phyloP scores from a whole-genome alignment of 192 early-diverging fungal species.

The Podila horticola region DNA sequence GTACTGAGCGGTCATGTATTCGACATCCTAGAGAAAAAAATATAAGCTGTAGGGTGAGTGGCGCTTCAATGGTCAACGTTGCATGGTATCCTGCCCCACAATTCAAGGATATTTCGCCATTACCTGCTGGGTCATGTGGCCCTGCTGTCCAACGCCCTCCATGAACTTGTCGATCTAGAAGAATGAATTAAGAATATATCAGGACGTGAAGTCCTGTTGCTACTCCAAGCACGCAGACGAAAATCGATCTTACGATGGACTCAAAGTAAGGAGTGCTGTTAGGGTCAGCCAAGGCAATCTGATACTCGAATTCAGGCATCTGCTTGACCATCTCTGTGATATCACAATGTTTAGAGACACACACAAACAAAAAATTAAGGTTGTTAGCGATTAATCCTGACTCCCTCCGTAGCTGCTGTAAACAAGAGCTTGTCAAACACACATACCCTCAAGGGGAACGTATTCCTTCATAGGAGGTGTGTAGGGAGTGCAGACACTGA shows the following conservation, averaged over 20 bases:
- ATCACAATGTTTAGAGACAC: background rate
- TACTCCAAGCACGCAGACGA: background rate
- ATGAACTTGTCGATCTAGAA: too few relatives aligned
- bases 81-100: background rate
- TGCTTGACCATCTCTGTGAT: conserved; percentile 19
- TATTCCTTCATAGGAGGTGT: conserved; percentile 9
- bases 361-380: background rate
- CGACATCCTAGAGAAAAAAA: conserved; percentile 24
- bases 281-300: conserved; percentile 28
- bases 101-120: background rate
- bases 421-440: too few relatives aligned
- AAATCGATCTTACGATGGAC: background rate
- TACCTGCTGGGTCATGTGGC: too few relatives aligned
- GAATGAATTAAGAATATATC: background rate
- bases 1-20: conserved; percentile 41
- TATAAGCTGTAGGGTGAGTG: background rate
- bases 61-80: background rate
- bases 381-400: too few relatives aligned
- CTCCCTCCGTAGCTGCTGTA: background rate
- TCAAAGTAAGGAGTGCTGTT: conserved; percentile 7
- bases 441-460: conserved; percentile 21
- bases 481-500: conserved; percentile 47
- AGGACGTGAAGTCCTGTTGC: background rate
- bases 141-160: too few relatives aligned
- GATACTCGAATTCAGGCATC: conserved; percentile 36